Conservation (phyloP, 179 eudicot genomes). For the Vitellaria paradoxa region DNA sequence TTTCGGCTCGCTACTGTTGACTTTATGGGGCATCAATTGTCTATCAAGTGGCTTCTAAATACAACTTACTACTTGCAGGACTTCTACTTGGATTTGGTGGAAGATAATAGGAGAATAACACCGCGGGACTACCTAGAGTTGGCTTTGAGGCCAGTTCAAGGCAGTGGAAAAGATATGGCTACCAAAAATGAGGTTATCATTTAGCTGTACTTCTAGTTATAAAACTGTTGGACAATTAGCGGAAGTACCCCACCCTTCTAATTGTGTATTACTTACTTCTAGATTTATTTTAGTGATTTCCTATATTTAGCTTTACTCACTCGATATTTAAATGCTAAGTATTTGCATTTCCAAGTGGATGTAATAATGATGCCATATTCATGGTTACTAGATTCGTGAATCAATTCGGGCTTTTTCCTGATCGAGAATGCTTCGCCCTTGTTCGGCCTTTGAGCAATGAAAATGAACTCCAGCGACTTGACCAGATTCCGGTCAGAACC, state of each 20-base stretch:
- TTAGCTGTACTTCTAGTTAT: slow-evolving; percentile 2
- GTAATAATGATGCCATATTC: background rate
- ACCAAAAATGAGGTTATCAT: slow-evolving; percentile 87
- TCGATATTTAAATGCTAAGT: background rate
- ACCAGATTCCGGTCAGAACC: slow-evolving; percentile 78
- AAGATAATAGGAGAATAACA: slow-evolving; percentile 84
- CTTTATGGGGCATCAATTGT: background rate
- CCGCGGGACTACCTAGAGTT: slow-evolving; percentile 97
- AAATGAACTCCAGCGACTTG: slow-evolving; percentile 83
- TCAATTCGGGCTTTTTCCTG: slow-evolving; percentile 95
- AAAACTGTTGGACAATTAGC: background rate
- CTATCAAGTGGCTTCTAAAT: slow-evolving; percentile 9
- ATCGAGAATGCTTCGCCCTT: slow-evolving; percentile 93
- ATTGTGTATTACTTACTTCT: background rate
- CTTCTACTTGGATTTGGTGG: slow-evolving; percentile 87
- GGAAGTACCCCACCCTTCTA: too few species aligned
- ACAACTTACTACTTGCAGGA: slow-evolving; percentile 49
- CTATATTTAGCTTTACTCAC: background rate
- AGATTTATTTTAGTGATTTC: background rate
- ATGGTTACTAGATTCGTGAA: slow-evolving; percentile 67
- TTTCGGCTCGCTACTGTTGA: background rate
- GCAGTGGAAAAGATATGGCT: slow-evolving; percentile 66
- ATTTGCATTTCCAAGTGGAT: background rate
- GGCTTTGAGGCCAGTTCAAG: slow-evolving; percentile 86
- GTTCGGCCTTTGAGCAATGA: slow-evolving; percentile 93